Conservation (phyloP, 352 stramenopile genomes). For the Globisporangium carolinianum region DNA sequence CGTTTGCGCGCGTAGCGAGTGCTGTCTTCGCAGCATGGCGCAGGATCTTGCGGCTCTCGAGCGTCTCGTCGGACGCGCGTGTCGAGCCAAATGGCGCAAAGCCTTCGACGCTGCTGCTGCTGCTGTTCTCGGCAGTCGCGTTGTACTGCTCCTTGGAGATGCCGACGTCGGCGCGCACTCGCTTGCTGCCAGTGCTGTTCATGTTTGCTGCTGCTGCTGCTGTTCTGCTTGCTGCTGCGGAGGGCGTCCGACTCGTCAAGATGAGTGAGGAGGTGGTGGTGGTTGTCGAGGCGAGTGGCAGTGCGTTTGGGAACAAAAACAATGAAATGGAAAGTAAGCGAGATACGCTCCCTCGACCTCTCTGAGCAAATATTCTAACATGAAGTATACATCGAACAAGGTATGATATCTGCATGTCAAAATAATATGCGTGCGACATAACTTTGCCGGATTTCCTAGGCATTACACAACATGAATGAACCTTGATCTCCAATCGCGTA, state of each 20-base stretch:
- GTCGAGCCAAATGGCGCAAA: conserved; percentile 12
- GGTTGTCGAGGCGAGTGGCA: not conserved
- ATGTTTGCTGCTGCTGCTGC: not conserved
- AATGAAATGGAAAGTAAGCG: no score
- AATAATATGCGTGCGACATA: no score
- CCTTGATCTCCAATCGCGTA: no score
- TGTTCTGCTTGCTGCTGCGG: no score
- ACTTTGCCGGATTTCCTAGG: no score
- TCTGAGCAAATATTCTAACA: no score
- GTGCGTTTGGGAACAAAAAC: no score
- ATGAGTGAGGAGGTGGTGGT: not conserved
- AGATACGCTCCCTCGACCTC: no score
- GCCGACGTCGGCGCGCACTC: conserved; percentile 52
- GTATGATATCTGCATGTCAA: no score
- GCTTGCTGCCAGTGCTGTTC: conserved; percentile 28
- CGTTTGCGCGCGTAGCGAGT: conserved; percentile 21
- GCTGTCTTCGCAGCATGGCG: conserved; percentile 3
- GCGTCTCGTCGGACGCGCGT: conserved; percentile 36
- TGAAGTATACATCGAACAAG: no score
- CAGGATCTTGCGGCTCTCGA: conserved; percentile 42
- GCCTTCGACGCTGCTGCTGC: not conserved
- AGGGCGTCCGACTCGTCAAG: not conserved
- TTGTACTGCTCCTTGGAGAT: conserved; percentile 77
- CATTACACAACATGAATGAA: no score
- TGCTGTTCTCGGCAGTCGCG: conserved; percentile 6